These are phyloP conservation scores for Akanthomyces muscarius DNA, from an alignment of 2,329 filamentous ascomycete genomes.

Conservation along the genomic window DNA sequence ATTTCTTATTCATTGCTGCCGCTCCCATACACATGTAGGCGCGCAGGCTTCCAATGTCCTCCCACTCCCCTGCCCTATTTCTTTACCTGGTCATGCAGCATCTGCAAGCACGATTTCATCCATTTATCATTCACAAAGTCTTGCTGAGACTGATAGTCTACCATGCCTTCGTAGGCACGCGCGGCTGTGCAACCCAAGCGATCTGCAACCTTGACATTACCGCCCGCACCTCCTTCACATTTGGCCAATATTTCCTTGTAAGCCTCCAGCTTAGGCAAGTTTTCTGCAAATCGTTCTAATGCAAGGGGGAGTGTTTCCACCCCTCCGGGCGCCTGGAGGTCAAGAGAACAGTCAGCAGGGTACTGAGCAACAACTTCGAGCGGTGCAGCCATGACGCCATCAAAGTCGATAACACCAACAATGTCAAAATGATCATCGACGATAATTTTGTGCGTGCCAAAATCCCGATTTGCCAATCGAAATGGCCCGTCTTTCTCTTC, in stretches of 20 bases:
- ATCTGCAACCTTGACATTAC: background rate
- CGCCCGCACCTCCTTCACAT: background rate
- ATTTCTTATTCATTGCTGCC: no score
- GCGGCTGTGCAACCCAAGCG: background rate
- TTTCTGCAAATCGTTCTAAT: background rate
- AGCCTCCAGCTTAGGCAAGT: background rate
- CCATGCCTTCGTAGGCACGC: background rate
- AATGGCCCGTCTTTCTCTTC: conserved; percentile 3
- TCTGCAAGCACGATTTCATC: background rate
- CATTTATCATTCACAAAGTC: background rate
- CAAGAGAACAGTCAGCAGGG: background rate
- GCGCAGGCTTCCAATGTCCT: no score
- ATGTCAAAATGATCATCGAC: conserved; percentile 13
- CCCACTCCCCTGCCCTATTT: no score
- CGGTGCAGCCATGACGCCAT: conserved; percentile 10
- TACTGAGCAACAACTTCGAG: conserved; percentile 11
- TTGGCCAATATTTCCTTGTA: background rate
- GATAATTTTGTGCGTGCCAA: conserved; percentile 11
- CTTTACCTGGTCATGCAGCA: background rate
- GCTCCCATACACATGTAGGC: no score
- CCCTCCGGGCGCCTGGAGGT: background rate
- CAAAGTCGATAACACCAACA: conserved; percentile 14
- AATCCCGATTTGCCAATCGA: conserved; percentile 11
- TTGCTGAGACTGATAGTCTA: background rate
- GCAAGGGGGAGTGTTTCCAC: background rate